These are phyloP conservation scores for Citrus glauca DNA, from an alignment of 345 rosid species.

Conservation along the genomic window DNA sequence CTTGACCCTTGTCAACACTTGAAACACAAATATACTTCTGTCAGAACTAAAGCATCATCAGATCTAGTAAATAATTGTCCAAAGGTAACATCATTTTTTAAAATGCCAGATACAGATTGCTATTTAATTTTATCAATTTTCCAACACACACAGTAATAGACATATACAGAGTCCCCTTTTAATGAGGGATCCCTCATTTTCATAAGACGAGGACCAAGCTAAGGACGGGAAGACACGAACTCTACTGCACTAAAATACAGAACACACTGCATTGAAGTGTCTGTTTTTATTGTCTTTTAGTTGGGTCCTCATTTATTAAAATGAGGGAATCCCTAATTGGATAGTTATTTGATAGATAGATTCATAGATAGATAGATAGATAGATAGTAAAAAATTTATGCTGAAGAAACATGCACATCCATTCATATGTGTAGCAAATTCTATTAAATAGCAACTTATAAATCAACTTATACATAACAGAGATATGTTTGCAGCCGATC, in stretches of 20 bases:
- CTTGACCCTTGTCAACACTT: conserved; percentile 88
- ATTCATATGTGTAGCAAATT: background rate
- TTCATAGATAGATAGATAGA: too few species aligned
- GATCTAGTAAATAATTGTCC: background rate
- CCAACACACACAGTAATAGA: too few species aligned
- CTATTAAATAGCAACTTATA: background rate
- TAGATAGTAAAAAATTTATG: background rate
- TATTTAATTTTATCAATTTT: background rate
- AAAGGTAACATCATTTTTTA: background rate
- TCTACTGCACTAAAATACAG: too few species aligned
- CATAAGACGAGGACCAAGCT: too few species aligned
- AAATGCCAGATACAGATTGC: conserved; percentile 1
- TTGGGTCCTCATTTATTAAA: too few species aligned
- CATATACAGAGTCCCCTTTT: too few species aligned
- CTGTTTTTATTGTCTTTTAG: too few species aligned
- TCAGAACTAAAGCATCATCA: conserved; percentile 21
- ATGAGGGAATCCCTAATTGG: too few species aligned
- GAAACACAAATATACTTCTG: conserved; percentile 26
- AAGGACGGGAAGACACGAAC: too few species aligned
- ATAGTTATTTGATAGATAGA: too few species aligned
- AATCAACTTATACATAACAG: background rate
- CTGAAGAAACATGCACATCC: background rate
- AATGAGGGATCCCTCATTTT: too few species aligned
- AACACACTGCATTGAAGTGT: too few species aligned
- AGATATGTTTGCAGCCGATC: background rate